Base-by-base conservation (phyloP, 2,329 filamentous ascomycete genomes). In the Nigrospora osmanthi region DNA sequence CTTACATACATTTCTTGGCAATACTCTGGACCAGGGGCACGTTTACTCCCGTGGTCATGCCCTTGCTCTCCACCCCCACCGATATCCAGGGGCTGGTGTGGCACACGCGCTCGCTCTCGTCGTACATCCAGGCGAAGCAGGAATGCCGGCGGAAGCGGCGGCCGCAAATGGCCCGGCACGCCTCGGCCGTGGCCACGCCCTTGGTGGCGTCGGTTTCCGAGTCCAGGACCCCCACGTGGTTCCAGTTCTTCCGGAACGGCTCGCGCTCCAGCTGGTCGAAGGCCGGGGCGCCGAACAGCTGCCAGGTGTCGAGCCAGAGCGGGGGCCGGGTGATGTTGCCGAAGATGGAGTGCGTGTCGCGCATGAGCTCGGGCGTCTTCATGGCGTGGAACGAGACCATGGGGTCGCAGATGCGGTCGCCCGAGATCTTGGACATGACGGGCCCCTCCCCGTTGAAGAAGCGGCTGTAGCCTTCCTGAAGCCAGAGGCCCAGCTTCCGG, bases 291-390 rank as follows among this genome's bases (percentile, higher is more conserved):
- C 40, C 40, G n/a, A n/a, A n/a, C n/a, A n/a, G 32, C 17, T 33
- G 40, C 40, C 40, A 42, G n/a, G 33, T 35, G 33, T 42, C 40
- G n/a, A 42, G 33, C 40, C 40, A 42, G 32, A 32, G 40, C 16
- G 32, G 17, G 32, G 34, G 40, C 7, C 11, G n/a, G 4, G 14
- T 17, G 4, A 19, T 15, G 19, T 33, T 36, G 15, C 15, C 31
- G 14, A 42, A 36, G 13, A 42, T 14, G 40, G 28, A 17, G n/a
- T 42, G 40, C 17, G 35, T 33, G 2, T 17, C 14, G 17, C 28
- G 35, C 40, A 42, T 42, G 32, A n/a, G 32, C 33, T 35, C 33
- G 33, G 40, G 23, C 6, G 23, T 15, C 40, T 36, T 36, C 32
- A 42, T 36, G 19, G 23, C 14, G 14, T 42, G 40, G 19, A 28